phyloP scores from a whole-genome alignment of 2,329 filamentous ascomycete genomes.

The Pseudocercospora vitis region DNA sequence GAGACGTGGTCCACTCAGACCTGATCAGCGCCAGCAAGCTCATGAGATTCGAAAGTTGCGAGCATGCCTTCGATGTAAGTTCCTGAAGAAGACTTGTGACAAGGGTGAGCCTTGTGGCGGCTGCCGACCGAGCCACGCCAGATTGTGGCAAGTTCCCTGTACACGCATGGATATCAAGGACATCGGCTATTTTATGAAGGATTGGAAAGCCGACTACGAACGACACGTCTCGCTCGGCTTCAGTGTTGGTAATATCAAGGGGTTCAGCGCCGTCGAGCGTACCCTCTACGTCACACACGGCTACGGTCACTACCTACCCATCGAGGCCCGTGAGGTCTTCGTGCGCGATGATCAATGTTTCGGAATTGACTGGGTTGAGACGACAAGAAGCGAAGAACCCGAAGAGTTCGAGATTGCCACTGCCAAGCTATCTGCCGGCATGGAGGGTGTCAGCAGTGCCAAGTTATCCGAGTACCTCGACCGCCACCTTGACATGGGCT shows the following conservation, averaged over 20 bases:
- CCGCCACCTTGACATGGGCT: conserved; percentile 87
- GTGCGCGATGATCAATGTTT: conserved; percentile 92
- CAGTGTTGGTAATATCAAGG: conserved; percentile 93
- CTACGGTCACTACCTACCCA: conserved; percentile 87
- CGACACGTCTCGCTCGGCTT: conserved; percentile 83
- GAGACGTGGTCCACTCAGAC: conserved; percentile 82
- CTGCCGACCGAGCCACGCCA: conserved; percentile 91
- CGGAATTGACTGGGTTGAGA: conserved; percentile 90
- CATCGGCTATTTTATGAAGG: conserved; percentile 98
- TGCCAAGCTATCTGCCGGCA: conserved; percentile 82
- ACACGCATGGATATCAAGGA: conserved; percentile 99
- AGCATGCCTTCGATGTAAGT: conserved; percentile 94
- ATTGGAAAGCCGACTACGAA: conserved; percentile 97
- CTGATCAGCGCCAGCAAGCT: conserved; percentile 93
- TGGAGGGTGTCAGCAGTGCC: conserved; percentile 78
- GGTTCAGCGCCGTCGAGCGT: conserved; percentile 63
- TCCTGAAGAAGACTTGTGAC: conserved; percentile 98
- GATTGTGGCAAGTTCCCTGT: conserved; percentile 96
- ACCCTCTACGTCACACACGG: conserved; percentile 93
- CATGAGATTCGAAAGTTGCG: conserved; percentile 94
- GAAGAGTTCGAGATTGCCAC: conserved; percentile 84
- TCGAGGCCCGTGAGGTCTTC: conserved; percentile 90
- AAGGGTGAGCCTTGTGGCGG: conserved; percentile 95
- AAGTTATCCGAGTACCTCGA: conserved; percentile 90
- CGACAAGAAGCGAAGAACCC: conserved; percentile 63